A percentile compares a stretch with the other conserved stretches of the same genome.
Conservation (phyloP, 768 basidiomycete species). For the Astraeus odoratus region DNA sequence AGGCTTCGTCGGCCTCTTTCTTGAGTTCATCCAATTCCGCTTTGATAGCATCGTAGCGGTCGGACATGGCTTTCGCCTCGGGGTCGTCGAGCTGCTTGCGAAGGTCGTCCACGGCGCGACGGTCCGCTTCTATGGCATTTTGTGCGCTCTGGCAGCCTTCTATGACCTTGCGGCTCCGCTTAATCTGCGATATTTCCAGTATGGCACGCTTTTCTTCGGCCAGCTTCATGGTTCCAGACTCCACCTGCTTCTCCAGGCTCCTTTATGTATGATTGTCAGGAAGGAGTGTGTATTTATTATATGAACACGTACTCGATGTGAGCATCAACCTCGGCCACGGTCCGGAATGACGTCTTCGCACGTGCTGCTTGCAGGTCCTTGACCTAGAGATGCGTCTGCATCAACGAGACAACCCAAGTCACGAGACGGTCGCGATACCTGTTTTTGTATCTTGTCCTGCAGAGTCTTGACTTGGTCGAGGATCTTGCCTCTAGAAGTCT, state of each 20-base stretch:
- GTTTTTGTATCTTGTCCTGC: constrained; percentile 75
- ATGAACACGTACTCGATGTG: constrained; percentile 64
- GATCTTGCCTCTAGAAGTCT: constrained; percentile 61
- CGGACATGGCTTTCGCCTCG: constrained; percentile 70
- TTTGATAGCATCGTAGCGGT: constrained; percentile 77
- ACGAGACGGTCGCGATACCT: constrained; percentile 38
- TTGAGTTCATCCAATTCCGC: constrained; percentile 81
- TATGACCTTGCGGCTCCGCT: constrained; percentile 64
- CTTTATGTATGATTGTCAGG: constrained; percentile 32
- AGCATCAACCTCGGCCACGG: constrained; percentile 77
- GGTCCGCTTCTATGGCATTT: constrained; percentile 75
- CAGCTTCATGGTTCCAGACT: constrained; percentile 86
- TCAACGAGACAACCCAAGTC: neutral
- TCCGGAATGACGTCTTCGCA: constrained; percentile 73
- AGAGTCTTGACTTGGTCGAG: constrained; percentile 73
- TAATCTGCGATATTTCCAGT: constrained; percentile 74
- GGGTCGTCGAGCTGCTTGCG: constrained; percentile 87
- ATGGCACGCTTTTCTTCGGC: constrained; percentile 94
- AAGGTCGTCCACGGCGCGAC: constrained; percentile 67
- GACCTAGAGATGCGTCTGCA: constrained; percentile 38
- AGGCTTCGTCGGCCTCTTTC: constrained; percentile 79
- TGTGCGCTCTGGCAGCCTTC: constrained; percentile 80
- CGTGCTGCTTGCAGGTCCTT: constrained; percentile 83
- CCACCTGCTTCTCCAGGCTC: constrained; percentile 82
- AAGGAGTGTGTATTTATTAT: neutral